These are phyloP conservation scores for Fusarium subglutinans DNA, from an alignment of 2,329 filamentous ascomycete genomes.

Conservation along the genomic window DNA sequence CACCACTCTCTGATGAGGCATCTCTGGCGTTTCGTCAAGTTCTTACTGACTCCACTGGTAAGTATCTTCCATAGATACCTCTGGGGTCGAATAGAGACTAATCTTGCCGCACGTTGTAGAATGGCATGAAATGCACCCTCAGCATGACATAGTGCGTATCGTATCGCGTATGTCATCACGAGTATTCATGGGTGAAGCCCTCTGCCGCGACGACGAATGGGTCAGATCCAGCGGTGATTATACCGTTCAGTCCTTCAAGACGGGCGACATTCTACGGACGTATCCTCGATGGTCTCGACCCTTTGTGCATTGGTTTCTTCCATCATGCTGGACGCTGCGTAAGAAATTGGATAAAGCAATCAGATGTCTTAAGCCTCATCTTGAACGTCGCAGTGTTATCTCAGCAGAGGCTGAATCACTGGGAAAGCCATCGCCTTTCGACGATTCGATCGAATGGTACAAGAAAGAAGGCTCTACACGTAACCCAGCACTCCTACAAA, in stretches of 20 bases:
- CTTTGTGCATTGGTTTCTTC: constrained; percentile 56
- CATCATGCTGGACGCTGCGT: constrained; percentile 44
- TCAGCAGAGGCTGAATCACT: constrained; percentile 11
- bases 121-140: background rate
- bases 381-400: constrained; percentile 46
- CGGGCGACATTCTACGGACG: constrained; percentile 45
- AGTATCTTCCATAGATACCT: fast-evolving
- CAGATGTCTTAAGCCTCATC: constrained; percentile 37
- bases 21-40: background rate
- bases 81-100: background rate
- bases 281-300: constrained; percentile 57
- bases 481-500: constrained; percentile 26
- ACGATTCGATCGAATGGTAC: constrained; percentile 64
- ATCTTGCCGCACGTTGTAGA: background rate
- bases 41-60: background rate
- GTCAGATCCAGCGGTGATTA: constrained; percentile 57
- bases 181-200: constrained; percentile 52
- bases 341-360: constrained; percentile 29
- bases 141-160: background rate
- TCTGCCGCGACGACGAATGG: constrained; percentile 56
- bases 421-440: background rate
- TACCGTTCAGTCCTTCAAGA: constrained; percentile 52
- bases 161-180: constrained; percentile 39
- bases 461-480: constrained; percentile 54
- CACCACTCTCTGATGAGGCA: background rate